phyloP scores from a whole-genome alignment of 129 eudicot genomes.

The Calendula officinalis region DNA sequence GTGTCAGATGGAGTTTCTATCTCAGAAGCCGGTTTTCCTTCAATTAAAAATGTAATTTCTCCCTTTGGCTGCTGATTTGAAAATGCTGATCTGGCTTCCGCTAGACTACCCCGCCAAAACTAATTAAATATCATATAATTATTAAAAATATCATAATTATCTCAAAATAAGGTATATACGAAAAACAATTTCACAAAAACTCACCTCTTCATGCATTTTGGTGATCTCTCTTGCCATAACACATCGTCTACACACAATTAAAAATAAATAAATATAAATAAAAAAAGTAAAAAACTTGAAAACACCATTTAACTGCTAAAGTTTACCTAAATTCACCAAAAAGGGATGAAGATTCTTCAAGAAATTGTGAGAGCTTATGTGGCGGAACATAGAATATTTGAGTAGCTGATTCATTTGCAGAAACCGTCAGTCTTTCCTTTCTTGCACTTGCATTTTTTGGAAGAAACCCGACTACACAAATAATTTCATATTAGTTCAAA shows the following conservation, averaged over 20 bases:
- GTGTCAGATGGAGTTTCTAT: slow-evolving; percentile 58
- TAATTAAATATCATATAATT: slow-evolving; percentile 28
- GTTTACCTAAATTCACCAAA: slow-evolving; percentile 74
- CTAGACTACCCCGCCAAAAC: slow-evolving; percentile 91
- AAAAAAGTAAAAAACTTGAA: background rate
- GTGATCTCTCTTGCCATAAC: slow-evolving; percentile 98
- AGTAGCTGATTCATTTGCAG: slow-evolving; percentile 67
- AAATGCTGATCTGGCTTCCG: slow-evolving; percentile 63
- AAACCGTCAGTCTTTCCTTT: slow-evolving; percentile 63
- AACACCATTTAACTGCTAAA: background rate
- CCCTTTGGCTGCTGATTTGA: slow-evolving; percentile 68
- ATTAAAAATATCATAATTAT: background rate
- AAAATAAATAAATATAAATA: background rate
- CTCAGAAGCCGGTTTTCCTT: slow-evolving; percentile 48
- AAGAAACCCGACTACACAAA: slow-evolving; percentile 87
- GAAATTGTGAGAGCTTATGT: slow-evolving; percentile 76
- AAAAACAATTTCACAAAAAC: slow-evolving; percentile 4
- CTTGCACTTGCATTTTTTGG: slow-evolving; percentile 70
- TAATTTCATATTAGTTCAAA: background rate
- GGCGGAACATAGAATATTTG: slow-evolving; percentile 96
- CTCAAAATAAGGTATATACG: background rate
- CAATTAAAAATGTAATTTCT: slow-evolving; percentile 85
- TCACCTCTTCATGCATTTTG: slow-evolving; percentile 94
- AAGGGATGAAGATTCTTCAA: slow-evolving; percentile 68
- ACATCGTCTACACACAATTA: slow-evolving; percentile 53